phyloP scores from a whole-genome alignment of 768 basidiomycete species.

The Podaxis mareebaensis region DNA sequence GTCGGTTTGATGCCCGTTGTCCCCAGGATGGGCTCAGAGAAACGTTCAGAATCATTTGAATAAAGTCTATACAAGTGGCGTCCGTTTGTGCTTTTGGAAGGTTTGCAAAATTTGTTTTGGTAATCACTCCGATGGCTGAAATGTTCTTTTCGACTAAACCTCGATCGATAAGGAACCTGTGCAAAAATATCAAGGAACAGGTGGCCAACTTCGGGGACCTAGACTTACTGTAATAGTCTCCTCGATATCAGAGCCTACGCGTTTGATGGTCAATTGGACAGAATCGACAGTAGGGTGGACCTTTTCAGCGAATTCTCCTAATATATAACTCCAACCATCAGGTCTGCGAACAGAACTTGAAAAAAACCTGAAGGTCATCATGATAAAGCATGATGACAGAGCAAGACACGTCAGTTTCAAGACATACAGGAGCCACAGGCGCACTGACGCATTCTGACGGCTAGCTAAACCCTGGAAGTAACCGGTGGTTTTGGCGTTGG shows the following conservation, averaged over 20 bases:
- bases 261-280: constrained; percentile 48
- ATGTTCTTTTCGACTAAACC: constrained; percentile 31
- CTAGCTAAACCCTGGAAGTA: constrained; percentile 53
- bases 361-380: constrained; percentile 38
- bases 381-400: background rate
- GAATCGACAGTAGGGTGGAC: constrained; percentile 51
- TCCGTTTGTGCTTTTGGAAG: constrained; percentile 47
- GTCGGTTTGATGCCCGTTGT: constrained; percentile 30
- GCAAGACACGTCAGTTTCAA: too few relatives aligned
- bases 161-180: constrained; percentile 60
- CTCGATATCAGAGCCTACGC: constrained; percentile 30
- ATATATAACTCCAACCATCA: constrained; percentile 40
- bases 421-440: background rate
- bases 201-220: background rate
- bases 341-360: constrained; percentile 41
- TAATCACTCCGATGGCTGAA: background rate
- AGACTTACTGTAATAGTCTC: constrained; percentile 47
- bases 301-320: constrained; percentile 59
- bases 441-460: constrained; percentile 45
- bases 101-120: constrained; percentile 4
- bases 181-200: background rate
- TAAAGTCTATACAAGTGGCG: constrained; percentile 32
- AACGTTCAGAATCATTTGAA: constrained; percentile 26
- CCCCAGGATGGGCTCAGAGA: constrained; percentile 26
- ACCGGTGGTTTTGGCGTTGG: constrained; percentile 54